Percentiles rank a stretch among this genome's conserved stretches.
Conservation (phyloP, 345 rosid species). For the Turritis glabra region DNA sequence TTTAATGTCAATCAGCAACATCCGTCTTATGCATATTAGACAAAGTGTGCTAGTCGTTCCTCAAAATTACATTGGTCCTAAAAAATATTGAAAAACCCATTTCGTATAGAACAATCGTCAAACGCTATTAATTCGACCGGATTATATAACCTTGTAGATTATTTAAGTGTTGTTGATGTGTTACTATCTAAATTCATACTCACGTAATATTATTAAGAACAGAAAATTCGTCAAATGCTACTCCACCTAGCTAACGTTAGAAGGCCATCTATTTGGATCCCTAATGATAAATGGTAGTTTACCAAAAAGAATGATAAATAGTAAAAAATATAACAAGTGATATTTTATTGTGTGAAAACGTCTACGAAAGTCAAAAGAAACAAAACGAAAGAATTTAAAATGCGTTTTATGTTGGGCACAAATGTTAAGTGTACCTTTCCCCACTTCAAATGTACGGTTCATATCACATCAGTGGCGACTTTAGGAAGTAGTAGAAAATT, state of each 20-base stretch:
- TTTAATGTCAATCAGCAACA: too few relatives aligned
- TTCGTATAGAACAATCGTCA: too few relatives aligned
- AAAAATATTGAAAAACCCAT: too few relatives aligned
- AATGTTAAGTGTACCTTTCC: slow-evolving; percentile 29
- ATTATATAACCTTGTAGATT: too few relatives aligned
- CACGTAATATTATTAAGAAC: neutral
- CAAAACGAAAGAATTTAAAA: neutral
- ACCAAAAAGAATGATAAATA: neutral
- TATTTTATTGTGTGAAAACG: slow-evolving; percentile 7
- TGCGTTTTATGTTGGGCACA: slow-evolving; percentile 28
- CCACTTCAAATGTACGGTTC: slow-evolving; percentile 37
- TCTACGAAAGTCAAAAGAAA: slow-evolving; percentile 20
- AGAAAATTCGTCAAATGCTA: neutral
- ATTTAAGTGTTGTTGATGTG: too few relatives aligned
- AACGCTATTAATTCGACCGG: too few relatives aligned
- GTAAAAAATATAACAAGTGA: neutral
- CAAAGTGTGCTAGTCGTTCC: too few relatives aligned
- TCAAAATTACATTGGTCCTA: too few relatives aligned
- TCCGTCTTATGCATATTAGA: too few relatives aligned
- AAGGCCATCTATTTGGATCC: neutral
- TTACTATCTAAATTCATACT: neutral
- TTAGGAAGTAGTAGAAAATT: neutral
- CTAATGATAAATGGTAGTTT: neutral
- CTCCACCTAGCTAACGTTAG: neutral
- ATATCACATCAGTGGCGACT: slow-evolving; percentile 21